Evolutionary conservation across 2,329 filamentous ascomycete species (phyloP).

Genomic region (Botrytis fragariae): DNA sequence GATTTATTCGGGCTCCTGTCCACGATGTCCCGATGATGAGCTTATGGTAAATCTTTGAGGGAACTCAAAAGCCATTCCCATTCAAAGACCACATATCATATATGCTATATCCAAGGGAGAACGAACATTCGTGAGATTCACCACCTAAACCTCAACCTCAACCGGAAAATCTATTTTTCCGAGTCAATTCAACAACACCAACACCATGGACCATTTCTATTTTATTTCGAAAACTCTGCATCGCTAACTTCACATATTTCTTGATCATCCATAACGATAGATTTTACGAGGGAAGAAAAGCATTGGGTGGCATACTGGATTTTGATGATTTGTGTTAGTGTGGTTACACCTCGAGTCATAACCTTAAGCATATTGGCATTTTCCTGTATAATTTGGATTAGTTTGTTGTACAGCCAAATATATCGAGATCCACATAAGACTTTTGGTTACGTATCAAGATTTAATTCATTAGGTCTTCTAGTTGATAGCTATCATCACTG

Average conservation of each 20-base stretch:
- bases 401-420: no score
- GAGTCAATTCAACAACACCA: not conserved
- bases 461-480: not conserved
- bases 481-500: not conserved
- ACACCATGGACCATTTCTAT: no score
- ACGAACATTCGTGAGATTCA: not conserved
- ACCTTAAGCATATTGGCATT: no score
- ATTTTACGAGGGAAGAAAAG: fast-evolving
- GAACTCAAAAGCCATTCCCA: fast-evolving
- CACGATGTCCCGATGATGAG: no score
- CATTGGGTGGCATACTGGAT: not conserved
- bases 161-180: not conserved
- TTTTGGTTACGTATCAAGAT: not conserved
- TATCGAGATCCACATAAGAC: not conserved
- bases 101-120: not conserved
- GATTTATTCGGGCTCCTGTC: not conserved
- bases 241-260: no score
- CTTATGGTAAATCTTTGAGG: fast-evolving
- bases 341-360: not conserved
- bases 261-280: not conserved
- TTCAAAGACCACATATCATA: fast-evolving
- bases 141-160: no score
- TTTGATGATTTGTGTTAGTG: not conserved
- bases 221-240: no score
- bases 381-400: not conserved